Evolutionary conservation across 2,329 filamentous ascomycete genomes (phyloP), one percentile per base, ranked within the genome.

Genomic region (Neocucurbitaria cava): DNA sequence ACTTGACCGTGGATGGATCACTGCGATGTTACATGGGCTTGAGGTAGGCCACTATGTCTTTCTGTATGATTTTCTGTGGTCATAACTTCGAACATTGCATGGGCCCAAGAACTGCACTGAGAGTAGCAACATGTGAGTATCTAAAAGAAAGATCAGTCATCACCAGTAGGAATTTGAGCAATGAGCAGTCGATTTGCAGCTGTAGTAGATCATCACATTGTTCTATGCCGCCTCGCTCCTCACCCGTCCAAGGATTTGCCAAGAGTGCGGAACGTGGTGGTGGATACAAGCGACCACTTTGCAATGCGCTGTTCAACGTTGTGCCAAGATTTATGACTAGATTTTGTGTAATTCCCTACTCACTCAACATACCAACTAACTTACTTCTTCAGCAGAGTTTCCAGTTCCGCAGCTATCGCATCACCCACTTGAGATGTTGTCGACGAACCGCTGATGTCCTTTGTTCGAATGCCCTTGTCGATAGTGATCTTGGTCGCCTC

Each of bases 361-460:
- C n/a, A n/a, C n/a, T n/a, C n/a, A n/a, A n/a, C 20, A 40, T n/a
- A 3, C 13, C 13, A 40, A 11, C n/a, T 20, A 24, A 36, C 28
- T 58, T 70, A 74, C 50, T 73, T 69, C 49, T 70, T 62, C 66
- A 95, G 81, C 46, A 92, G 78, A 76, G 85, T 86, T 75, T 85
- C 82, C 54, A 96, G 79, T 81, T 96, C 88, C 43, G 83, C 84
- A 1, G 88, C 87, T 60, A 97, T 83, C 1, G 90, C 91, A 77
- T 97, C 90, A 55, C 92, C 92, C n/a, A 91, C 89, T 70, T 95
- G 87, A 40, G 77, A 81, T 5, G 94, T 98, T 60, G 82, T 86
- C 10, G 87, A 82, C 49, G 77, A 85, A 53, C 95, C 94, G 43
- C 91, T 92, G 64, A 98, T 90, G 74, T 98, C 94, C 74, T 85